phyloP scores from a whole-genome alignment of 176 grass and related monocot genomes.

The Tillandsia fasciculata region DNA sequence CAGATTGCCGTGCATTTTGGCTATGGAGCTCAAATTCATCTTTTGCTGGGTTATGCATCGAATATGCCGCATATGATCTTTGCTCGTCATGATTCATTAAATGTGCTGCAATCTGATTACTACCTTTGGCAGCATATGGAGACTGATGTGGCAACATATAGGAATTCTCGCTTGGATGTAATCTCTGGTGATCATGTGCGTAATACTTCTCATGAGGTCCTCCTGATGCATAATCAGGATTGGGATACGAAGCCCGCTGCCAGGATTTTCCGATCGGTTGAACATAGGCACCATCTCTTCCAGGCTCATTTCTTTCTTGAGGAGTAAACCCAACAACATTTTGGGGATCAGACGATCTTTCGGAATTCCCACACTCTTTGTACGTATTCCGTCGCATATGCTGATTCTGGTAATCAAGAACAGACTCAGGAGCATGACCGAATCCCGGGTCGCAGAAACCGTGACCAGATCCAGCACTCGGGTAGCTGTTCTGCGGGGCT shows the following conservation, averaged over 20 bases:
- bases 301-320: background rate
- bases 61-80: background rate
- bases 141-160: background rate
- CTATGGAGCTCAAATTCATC: background rate
- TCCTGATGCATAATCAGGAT: background rate
- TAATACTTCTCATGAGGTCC: background rate
- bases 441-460: background rate
- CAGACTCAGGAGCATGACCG: background rate
- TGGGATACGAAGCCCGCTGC: background rate
- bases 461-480: constrained; percentile 20
- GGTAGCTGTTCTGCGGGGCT: constrained; percentile 5
- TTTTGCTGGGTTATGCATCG: background rate
- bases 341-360: background rate
- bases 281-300: background rate
- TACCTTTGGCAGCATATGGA: constrained; percentile 1
- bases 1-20: background rate
- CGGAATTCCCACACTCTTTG: background rate
- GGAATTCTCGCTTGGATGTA: constrained; percentile 2
- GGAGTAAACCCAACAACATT: background rate
- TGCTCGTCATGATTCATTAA: background rate
- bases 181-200: background rate
- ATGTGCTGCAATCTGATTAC: background rate
- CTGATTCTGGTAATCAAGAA: background rate
- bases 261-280: background rate
- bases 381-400: background rate